Base-by-base conservation (phyloP, 1,139 yeast genomes). In the Scheffersomyces titani region DNA sequence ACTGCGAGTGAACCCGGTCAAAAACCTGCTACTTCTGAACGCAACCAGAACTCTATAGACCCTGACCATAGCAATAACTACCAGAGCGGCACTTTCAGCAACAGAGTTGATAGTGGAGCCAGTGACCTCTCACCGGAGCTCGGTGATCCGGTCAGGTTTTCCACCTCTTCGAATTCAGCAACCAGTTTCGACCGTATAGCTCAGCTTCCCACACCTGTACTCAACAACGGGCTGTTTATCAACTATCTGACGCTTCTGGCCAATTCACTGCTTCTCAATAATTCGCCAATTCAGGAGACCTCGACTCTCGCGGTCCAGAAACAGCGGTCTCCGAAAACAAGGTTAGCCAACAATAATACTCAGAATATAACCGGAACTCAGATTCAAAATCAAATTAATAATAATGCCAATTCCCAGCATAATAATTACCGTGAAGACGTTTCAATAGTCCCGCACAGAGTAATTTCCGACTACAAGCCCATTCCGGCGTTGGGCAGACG, bases 391-490 rank as follows among this genome's bases (percentile, higher is more conserved):
- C 49, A 50, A 50, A 19, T 52, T 6, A 18, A 44, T n/a, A 46
- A 52, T 19, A 11, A 47, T 6, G 44, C 49, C 21, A 48, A 30
- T 6, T 18, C 19, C 48, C n/a, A 45, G 36, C 16, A 50, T 30
- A 49, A 44, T 44, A 51, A 47, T 46, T 44, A 49, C 36, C n/a
- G 21, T 36, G 48, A 50, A 46, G 16, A 46, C 18, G 49, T 13
- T 19, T 19, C 24, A 3, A 18, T 46, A 7, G 49, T 6, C n/a
- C 47, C 59, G 6, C 53, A 55, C 18, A 64, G 81, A 58, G 70
- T 74, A 18, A 56, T 73, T 2, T 75, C 80, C 3, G 82, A 77
- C 36, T 77, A 74, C 63, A 68, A 65, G 49, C 81, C 81, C 0
- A 51, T 61, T 18, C 57, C 62, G 11, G 56, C 63, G 4, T 58